phyloP scores from a whole-genome alignment of 164 flowering plant genomes.

The Vitis vinifera region DNA sequence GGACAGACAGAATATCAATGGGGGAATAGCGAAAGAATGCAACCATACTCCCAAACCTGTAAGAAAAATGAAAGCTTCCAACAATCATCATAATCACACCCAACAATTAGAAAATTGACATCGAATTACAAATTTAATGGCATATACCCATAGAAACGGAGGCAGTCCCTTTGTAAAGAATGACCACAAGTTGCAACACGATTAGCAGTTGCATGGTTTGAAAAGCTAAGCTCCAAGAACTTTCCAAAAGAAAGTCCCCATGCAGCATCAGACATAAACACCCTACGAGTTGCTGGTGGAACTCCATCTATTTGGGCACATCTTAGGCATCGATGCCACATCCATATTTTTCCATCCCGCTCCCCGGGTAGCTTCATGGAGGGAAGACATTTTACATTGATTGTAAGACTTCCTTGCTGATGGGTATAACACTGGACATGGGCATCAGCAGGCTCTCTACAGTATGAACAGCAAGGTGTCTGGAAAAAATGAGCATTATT shows the following conservation, averaged over 20 bases:
- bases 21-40: constrained; percentile 90
- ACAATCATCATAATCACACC: neutral
- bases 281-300: constrained; percentile 84
- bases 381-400: constrained; percentile 64
- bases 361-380: constrained; percentile 78
- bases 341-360: constrained; percentile 94
- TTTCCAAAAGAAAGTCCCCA: constrained; percentile 99
- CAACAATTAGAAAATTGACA: neutral
- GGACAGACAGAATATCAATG: constrained; percentile 75
- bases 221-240: constrained; percentile 94
- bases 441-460: constrained; percentile 77
- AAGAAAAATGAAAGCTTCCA: constrained; percentile 4
- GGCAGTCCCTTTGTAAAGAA: constrained; percentile 93
- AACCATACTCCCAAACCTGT: constrained; percentile 88
- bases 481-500: constrained; percentile 27
- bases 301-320: constrained; percentile 77
- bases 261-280: constrained; percentile 95
- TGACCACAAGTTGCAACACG: constrained; percentile 95
- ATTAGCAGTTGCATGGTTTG: constrained; percentile 92
- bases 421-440: constrained; percentile 85
- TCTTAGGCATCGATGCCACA: constrained; percentile 97
- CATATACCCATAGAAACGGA: constrained; percentile 85
- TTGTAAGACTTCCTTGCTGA: constrained; percentile 84
- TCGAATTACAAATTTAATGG: neutral
- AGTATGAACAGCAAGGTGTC: constrained; percentile 59